phyloP scores from a whole-genome alignment of 1,284 basidiomycete genomes.

The Porogramme epimiltina region DNA sequence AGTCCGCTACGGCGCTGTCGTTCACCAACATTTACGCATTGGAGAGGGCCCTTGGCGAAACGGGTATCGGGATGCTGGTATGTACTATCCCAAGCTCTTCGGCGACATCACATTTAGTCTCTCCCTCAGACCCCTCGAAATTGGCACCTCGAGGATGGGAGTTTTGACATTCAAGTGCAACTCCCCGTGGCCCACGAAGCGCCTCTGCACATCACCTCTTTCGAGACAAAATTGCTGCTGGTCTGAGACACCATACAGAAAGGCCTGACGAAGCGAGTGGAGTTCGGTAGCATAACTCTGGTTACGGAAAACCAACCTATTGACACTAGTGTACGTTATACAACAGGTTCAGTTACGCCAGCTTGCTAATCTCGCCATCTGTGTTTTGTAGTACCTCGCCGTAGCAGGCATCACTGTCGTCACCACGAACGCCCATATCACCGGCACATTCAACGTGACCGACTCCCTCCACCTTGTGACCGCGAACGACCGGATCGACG shows the following conservation, averaged over 20 bases:
- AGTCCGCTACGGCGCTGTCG: conserved; percentile 9
- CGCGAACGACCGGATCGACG: conserved; percentile 39
- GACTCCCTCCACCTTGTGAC: conserved; percentile 39
- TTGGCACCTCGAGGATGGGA: conserved; percentile 9
- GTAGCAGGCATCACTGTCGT: conserved; percentile 32
- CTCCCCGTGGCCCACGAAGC: conserved; percentile 11
- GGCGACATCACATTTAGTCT: background rate
- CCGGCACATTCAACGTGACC: conserved; percentile 40
- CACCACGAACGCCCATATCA: conserved; percentile 39
- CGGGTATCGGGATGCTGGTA: conserved; percentile 32
- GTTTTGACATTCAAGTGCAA: conserved; percentile 23
- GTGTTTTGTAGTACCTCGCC: conserved; percentile 36
- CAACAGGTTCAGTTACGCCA: too few relatives aligned
- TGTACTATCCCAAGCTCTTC: background rate
- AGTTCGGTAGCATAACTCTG: conserved; percentile 20
- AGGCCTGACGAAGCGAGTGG: conserved; percentile 12
- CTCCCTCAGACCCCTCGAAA: conserved; percentile 18
- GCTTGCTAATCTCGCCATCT: background rate
- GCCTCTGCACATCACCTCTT: conserved; percentile 13
- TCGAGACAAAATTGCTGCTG: conserved; percentile 26
- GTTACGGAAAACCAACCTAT: conserved; percentile 19
- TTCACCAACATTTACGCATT: conserved; percentile 26
- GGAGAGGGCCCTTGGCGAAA: conserved; percentile 19
- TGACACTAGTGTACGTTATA: conserved; percentile 10
- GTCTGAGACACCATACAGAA: conserved; percentile 20